Base-by-base conservation (phyloP, 768 basidiomycete genomes). In the Clitopilus hobsonii region DNA sequence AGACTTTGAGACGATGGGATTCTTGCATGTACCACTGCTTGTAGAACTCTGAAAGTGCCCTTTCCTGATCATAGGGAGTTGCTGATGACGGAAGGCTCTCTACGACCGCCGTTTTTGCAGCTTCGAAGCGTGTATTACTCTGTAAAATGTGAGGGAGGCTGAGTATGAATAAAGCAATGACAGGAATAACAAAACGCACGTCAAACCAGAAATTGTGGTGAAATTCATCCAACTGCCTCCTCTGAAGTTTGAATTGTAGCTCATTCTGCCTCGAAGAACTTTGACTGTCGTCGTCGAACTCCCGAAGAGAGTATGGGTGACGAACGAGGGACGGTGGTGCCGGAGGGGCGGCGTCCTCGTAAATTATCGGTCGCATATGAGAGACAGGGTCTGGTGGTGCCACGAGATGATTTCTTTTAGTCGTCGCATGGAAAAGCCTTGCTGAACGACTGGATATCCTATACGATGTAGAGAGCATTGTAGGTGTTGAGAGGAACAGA, bases 191-290 rank as follows among this genome's bases (percentile, higher is more conserved):
- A 28, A 26, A n/a, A 78, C 88, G 60, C 65, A 92, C 91, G 53
- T 92, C 85, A 52, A 82, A 69, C 91, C 91, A 94, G 66, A 91
- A 94, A 16, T 76, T 70, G 54, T 93, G 86, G 57, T 91, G 86
- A 63, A 88, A 85, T 22, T 82, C 74, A 62, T 92, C 89, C 20
- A 91, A 68, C 54, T 85, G 83, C 67, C 90, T 85, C 52, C 85
- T 75, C 56, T 85, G 81, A 47, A 91, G 69, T 56, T 81, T 84
- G 74, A 80, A 87, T 62, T 87, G 89, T 49, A 91, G 76, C 53
- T 88, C 85, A 6, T 79, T 67, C 27, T 79, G 71, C 47, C 74
- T 74, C 32, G 66, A 66, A 45, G 69, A 62, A 51, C 49, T 66
- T 57, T 60, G 60, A 38, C 65, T 64, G 32, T 62, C 66, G 30